A percentile compares a stretch with the other conserved stretches of the same genome.
Evolutionary conservation across 176 grass and related monocot species (phyloP).

Genomic region (Oryza rufipogon): DNA sequence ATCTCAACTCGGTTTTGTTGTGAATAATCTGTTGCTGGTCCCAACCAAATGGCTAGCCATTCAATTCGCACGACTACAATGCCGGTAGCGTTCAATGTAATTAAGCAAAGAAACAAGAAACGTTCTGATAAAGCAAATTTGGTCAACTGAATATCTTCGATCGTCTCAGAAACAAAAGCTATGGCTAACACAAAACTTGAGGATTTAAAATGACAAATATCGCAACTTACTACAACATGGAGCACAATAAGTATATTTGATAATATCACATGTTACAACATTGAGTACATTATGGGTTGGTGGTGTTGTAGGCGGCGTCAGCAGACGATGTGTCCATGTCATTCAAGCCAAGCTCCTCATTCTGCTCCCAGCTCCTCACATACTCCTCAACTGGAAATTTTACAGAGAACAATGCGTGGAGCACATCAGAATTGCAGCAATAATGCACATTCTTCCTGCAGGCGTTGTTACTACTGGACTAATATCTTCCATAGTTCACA

Average conservation of each 20-base stretch:
- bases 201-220: background rate
- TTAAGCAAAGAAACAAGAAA: background rate
- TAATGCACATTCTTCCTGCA: background rate
- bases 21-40: too few species aligned
- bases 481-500: background rate
- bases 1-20: too few species aligned
- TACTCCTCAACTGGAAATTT: slow-evolving; percentile 79
- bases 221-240: slow-evolving; percentile 24
- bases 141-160: background rate
- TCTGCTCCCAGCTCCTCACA: slow-evolving; percentile 83
- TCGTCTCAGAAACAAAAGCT: background rate
- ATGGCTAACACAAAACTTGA: background rate
- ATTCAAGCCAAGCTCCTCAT: slow-evolving; percentile 93
- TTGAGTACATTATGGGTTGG: slow-evolving; percentile 37
- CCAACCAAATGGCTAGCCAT: too few species aligned
- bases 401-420: slow-evolving; percentile 1
- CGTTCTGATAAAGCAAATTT: background rate
- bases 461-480: background rate
- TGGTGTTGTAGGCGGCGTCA: slow-evolving; percentile 63
- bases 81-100: too few species aligned
- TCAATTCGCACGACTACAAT: background rate
- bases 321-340: slow-evolving; percentile 95
- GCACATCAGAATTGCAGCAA: background rate
- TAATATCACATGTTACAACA: slow-evolving; percentile 1
- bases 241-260: background rate